phyloP scores from a whole-genome alignment of 2,329 filamentous ascomycete species.

The Beauveria brongniartii region DNA sequence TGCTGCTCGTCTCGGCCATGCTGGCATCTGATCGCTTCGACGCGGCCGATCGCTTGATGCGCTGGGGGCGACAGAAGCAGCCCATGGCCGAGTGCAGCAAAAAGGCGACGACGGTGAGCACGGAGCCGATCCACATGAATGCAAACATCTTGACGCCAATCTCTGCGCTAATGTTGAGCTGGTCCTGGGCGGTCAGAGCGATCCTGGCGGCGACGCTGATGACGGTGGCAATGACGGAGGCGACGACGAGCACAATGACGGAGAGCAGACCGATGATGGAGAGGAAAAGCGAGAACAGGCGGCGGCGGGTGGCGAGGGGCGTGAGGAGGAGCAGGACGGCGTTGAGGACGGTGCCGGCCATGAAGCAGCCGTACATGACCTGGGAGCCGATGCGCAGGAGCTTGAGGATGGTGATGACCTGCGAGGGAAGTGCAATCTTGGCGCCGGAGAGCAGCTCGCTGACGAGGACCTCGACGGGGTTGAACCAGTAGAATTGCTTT shows the following conservation, averaged over 20 bases:
- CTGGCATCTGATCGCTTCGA: neutral
- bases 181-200: slow-evolving; percentile 60
- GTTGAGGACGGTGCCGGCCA: slow-evolving; percentile 61
- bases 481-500: slow-evolving; percentile 75
- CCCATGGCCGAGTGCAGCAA: slow-evolving; percentile 66
- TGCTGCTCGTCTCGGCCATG: slow-evolving; percentile 3
- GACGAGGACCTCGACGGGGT: slow-evolving; percentile 74
- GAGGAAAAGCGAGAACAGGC: slow-evolving; percentile 59
- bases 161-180: slow-evolving; percentile 66
- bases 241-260: slow-evolving; percentile 59
- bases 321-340: slow-evolving; percentile 65
- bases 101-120: slow-evolving; percentile 60
- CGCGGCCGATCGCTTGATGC: slow-evolving; percentile 1
- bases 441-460: slow-evolving; percentile 75
- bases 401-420: slow-evolving; percentile 64
- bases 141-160: slow-evolving; percentile 69
- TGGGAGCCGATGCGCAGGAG: slow-evolving; percentile 68
- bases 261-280: slow-evolving; percentile 60
- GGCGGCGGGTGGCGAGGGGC: slow-evolving; percentile 44
- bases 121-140: slow-evolving; percentile 82
- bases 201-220: slow-evolving; percentile 78
- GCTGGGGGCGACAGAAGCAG: slow-evolving; percentile 56
- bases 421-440: slow-evolving; percentile 68
- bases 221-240: slow-evolving; percentile 67
- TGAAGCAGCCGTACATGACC: slow-evolving; percentile 85